A percentile compares a stretch with the other conserved stretches of the same genome.
Conservation (phyloP, 2,329 filamentous ascomycete species). For the Ophiostoma australiae region DNA sequence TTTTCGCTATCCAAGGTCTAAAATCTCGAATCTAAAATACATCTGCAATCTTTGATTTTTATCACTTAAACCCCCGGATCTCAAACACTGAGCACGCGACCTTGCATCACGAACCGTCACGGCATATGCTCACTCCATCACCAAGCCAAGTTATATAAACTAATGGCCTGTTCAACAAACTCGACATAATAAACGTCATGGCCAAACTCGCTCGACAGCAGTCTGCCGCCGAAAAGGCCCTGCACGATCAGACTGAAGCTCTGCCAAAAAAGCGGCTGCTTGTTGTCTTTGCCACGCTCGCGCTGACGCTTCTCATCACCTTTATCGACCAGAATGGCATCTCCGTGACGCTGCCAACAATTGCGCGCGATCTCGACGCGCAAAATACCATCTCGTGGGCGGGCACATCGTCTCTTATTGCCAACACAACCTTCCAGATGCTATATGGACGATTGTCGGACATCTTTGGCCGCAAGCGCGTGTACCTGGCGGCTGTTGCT, state of each 20-base stretch:
- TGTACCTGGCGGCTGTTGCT: conserved; percentile 50
- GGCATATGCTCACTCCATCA: not conserved
- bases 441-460: conserved; percentile 60
- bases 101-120: not conserved
- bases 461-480: conserved; percentile 55
- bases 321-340: conserved; percentile 57
- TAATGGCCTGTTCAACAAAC: not conserved
- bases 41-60: not conserved
- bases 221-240: conserved; percentile 24
- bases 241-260: conserved; percentile 48
- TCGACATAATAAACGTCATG: not conserved
- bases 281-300: conserved; percentile 48
- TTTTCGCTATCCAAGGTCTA: not conserved
- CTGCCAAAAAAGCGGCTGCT: conserved; percentile 48
- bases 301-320: conserved; percentile 49
- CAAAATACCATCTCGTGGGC: conserved; percentile 52
- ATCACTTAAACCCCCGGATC: not conserved
- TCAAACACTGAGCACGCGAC: not conserved
- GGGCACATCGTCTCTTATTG: conserved; percentile 49
- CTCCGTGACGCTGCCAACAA: conserved; percentile 45
- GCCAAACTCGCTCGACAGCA: conserved; percentile 21
- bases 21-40: no score
- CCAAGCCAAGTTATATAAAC: not conserved
- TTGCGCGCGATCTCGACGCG: conserved; percentile 42
- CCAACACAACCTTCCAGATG: conserved; percentile 59